Conservation (phyloP, 768 basidiomycete genomes). For the Lentinula detonsa region DNA sequence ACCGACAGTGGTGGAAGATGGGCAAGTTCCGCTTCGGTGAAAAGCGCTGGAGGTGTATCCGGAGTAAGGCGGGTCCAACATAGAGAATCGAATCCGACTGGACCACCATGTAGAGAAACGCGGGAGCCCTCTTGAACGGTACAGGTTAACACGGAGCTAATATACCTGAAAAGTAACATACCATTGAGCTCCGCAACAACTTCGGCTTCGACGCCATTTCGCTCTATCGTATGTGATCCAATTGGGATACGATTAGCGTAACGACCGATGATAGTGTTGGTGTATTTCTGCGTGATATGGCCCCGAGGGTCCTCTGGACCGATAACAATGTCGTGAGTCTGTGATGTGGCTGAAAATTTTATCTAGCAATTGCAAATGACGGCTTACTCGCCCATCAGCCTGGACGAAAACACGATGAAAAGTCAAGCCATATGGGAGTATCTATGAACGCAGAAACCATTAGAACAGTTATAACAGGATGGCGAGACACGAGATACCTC, state of each 20-base stretch:
- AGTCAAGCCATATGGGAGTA: constrained; percentile 63
- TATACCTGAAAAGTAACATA: constrained; percentile 11
- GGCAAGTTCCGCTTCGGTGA: constrained; percentile 46
- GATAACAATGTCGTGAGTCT: constrained; percentile 75
- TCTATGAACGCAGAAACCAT: constrained; percentile 26
- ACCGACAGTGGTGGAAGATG: constrained; percentile 27
- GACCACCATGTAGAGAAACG: constrained; percentile 73
- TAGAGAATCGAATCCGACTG: constrained; percentile 54
- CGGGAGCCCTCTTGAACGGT: constrained; percentile 28
- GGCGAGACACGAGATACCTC: constrained; percentile 36
- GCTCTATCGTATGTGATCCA: constrained; percentile 45
- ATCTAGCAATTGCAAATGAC: background rate
- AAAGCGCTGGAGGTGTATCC: constrained; percentile 40
- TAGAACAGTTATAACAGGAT: background rate
- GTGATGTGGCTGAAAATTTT: background rate
- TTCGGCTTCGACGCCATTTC: constrained; percentile 43
- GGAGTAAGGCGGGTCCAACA: constrained; percentile 44
- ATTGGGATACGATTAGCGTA: constrained; percentile 70
- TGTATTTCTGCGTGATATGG: constrained; percentile 60
- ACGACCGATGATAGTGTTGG: constrained; percentile 66
- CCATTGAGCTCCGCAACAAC: constrained; percentile 41
- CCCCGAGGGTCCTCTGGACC: constrained; percentile 61
- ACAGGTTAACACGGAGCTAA: background rate
- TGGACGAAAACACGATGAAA: constrained; percentile 64
- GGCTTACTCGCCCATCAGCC: constrained; percentile 54